Evolutionary conservation across 805 yeast genomes (phyloP), one percentile per base, ranked within the genome.

Genomic region (Metschnikowia cerradonensis): DNA sequence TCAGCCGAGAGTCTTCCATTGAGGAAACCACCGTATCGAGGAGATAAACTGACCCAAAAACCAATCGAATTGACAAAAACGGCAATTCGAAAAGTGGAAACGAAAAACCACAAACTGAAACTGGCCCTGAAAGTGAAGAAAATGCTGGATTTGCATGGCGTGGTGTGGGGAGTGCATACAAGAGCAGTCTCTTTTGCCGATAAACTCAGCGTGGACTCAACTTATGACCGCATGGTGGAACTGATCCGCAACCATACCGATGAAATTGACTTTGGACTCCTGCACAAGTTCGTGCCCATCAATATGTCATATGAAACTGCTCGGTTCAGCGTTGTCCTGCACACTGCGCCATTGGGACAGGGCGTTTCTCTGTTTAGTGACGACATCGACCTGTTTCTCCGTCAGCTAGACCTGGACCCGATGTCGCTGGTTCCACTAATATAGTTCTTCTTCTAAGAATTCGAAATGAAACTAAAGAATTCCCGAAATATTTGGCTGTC

Each of bases 311-410:
- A 50, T 13, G 72, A 68, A 48, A 39, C 41, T 14, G 49, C 54
- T 22, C 41, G 61, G 19, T 67, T 66, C 7, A 52, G 52, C 11
- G 36, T 38, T 35, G 47, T 41, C 10, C 46, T 49, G 15, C 52
- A 40, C 44, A 31, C 41, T 10, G 20, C 45, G 20, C 49, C 49
- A 37, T 36, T 47, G 7, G 38, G 49, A 5, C 52, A 36, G 33
- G 34, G 43, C 32, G 51, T 47, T 6, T 49, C 52, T 5, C 8
- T 49, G 39, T 45, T 52, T 19, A 48, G 59, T 17, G 54, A 48
- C 19, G 68, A 63, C 43, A 56, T 66, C 20, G 70, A 67, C 53
- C 41, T 52, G 22, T 66, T 65, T 45, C 62, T 66, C 36, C 58
- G 61, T 15, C 54, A 45, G 30, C 50, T 61, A 45, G 51, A 52